Evolutionary conservation across 306 rosid genomes (phyloP).

Genomic region (Mucuna pruriens): DNA sequence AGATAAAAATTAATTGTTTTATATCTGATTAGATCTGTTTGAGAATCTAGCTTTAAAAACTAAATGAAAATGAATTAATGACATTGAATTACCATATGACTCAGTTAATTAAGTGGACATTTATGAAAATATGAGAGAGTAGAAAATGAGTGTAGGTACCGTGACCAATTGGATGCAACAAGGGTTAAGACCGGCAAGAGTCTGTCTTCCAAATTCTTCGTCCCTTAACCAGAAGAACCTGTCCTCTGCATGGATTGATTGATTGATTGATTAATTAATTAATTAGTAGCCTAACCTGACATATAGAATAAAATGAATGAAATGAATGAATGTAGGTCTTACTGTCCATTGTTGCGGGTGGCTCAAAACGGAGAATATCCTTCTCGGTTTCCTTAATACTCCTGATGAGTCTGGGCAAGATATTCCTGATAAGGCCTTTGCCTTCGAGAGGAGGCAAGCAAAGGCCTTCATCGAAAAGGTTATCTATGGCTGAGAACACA

Average conservation of each 20-base stretch:
- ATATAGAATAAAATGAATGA: too few relatives aligned
- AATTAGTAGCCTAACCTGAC: too few relatives aligned
- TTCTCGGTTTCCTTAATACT: conserved; percentile 25
- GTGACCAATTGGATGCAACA: conserved; percentile 66
- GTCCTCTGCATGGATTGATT: too few relatives aligned
- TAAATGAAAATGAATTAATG: too few relatives aligned
- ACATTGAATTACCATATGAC: too few relatives aligned
- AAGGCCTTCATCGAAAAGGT: conserved; percentile 59
- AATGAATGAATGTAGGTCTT: neutral
- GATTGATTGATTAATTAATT: too few relatives aligned
- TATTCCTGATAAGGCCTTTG: conserved; percentile 12
- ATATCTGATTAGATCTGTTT: too few relatives aligned
- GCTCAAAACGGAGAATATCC: conserved; percentile 57
- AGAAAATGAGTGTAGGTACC: conserved; percentile 47
- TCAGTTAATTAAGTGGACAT: too few relatives aligned
- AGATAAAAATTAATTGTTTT: too few relatives aligned
- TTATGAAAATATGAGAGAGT: too few relatives aligned
- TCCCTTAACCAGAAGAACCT: conserved; percentile 89
- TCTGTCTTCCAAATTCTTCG: conserved; percentile 82
- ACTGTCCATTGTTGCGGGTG: conserved; percentile 66
- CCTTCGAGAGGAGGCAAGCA: conserved; percentile 44
- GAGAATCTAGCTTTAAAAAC: too few relatives aligned
- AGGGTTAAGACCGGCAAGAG: conserved; percentile 91
- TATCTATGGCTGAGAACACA: conserved; percentile 61
- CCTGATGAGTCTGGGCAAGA: conserved; percentile 57